phyloP scores from a whole-genome alignment of 352 stramenopile species.

The Aphanomyces euteiches region DNA sequence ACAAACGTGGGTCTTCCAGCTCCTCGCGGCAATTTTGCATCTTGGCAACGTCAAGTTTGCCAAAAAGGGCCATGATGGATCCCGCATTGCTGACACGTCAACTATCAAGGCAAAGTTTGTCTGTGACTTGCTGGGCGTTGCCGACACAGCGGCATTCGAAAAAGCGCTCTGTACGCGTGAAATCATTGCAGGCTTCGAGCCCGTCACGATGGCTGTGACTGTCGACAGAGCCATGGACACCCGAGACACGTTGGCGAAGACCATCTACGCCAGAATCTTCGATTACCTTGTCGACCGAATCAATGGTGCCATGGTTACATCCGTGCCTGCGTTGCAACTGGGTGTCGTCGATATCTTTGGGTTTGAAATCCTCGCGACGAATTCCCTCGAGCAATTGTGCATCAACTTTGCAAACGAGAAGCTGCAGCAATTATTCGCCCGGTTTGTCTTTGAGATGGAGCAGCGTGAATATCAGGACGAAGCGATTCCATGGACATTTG shows the following conservation, averaged over 20 bases:
- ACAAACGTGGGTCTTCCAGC: constrained; percentile 60
- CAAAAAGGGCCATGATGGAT: constrained; percentile 46
- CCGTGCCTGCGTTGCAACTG: constrained; percentile 32
- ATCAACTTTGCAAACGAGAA: constrained; percentile 93
- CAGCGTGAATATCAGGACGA: constrained; percentile 31
- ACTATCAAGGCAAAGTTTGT: constrained; percentile 35
- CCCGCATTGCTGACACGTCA: constrained; percentile 32
- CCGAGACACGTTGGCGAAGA: constrained; percentile 92
- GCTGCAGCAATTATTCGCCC: constrained; percentile 66
- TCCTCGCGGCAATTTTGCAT: constrained; percentile 91
- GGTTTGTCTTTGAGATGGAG: constrained; percentile 36
- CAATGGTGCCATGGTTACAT: constrained; percentile 45
- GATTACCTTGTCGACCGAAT: constrained; percentile 92
- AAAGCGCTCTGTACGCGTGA: constrained; percentile 68
- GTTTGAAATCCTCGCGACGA: constrained; percentile 93
- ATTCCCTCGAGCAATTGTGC: constrained; percentile 92
- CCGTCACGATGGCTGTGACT: constrained; percentile 63
- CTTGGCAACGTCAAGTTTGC: constrained; percentile 95
- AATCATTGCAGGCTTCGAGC: constrained; percentile 62
- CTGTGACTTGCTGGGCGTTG: constrained; percentile 52
- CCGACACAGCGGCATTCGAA: constrained; percentile 43
- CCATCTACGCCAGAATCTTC: constrained; percentile 96
- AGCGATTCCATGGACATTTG: constrained; percentile 27
- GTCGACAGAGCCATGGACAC: constrained; percentile 88
- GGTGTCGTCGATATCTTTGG: constrained; percentile 94